A percentile compares a stretch with the other conserved stretches of the same genome.
phyloP scores from a whole-genome alignment of 2,329 filamentous ascomycete species.

The Nothophoma quercina region DNA sequence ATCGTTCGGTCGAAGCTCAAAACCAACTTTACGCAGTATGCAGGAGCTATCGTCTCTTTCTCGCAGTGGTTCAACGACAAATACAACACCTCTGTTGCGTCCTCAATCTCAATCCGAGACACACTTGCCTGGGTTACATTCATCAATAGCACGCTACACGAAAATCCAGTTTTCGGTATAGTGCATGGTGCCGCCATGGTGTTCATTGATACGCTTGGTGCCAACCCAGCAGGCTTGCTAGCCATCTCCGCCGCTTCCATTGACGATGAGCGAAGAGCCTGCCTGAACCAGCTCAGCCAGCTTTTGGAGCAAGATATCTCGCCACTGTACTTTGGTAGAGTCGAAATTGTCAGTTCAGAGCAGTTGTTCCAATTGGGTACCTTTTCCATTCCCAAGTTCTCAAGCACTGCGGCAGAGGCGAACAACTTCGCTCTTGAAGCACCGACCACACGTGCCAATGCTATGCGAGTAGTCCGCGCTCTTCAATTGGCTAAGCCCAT shows the following conservation, averaged over 20 bases:
- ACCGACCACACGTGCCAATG: slow-evolving; percentile 87
- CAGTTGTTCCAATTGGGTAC: slow-evolving; percentile 71
- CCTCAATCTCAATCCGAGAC: slow-evolving; percentile 88
- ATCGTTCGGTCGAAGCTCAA: slow-evolving; percentile 82
- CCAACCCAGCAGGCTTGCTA: slow-evolving; percentile 89
- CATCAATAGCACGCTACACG: slow-evolving; percentile 71
- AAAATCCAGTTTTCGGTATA: slow-evolving; percentile 60
- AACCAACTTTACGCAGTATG: slow-evolving; percentile 62
- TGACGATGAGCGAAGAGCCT: slow-evolving; percentile 73
- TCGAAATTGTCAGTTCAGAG: slow-evolving; percentile 64
- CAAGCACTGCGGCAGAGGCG: slow-evolving; percentile 56
- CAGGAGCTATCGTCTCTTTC: slow-evolving; percentile 80
- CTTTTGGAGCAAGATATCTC: slow-evolving; percentile 71
- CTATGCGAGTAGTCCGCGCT: slow-evolving; percentile 88
- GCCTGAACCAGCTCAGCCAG: slow-evolving; percentile 74
- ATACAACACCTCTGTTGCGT: slow-evolving; percentile 77
- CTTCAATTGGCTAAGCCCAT: slow-evolving; percentile 91
- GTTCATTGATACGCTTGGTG: slow-evolving; percentile 93
- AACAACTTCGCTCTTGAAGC: slow-evolving; percentile 81
- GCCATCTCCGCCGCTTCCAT: slow-evolving; percentile 75
- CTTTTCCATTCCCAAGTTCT: slow-evolving; percentile 70
- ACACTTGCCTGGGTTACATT: slow-evolving; percentile 94
- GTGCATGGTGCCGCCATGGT: slow-evolving; percentile 94
- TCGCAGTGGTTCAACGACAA: slow-evolving; percentile 89
- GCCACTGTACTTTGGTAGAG: slow-evolving; percentile 69